Conservation (phyloP, 2,329 filamentous ascomycete species). For the Xylariaceae sp. region DNA sequence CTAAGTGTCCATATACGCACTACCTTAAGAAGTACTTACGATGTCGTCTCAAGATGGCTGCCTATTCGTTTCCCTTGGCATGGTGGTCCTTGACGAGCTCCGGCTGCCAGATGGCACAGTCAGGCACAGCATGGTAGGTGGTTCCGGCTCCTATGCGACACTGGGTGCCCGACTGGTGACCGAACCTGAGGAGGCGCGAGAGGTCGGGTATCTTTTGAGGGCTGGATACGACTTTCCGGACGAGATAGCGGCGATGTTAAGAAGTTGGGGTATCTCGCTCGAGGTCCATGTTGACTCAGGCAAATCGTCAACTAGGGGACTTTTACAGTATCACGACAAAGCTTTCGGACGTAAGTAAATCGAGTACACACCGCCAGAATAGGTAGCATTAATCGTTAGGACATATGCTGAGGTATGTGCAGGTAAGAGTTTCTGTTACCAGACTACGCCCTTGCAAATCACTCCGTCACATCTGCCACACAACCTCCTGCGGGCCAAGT, state of each 20-base stretch:
- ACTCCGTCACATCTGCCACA: slow-evolving; percentile 6
- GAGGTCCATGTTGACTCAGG: slow-evolving; percentile 1
- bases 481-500: slow-evolving; percentile 7
- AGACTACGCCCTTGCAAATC: slow-evolving; percentile 11
- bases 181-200: background rate
- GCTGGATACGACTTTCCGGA: slow-evolving; percentile 11
- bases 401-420: background rate
- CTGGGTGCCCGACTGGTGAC: slow-evolving; percentile 8
- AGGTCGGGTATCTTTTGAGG: slow-evolving; percentile 6
- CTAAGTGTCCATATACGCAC: no score
- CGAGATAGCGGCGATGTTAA: background rate
- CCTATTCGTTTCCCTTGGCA: slow-evolving; percentile 27
- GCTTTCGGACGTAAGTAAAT: slow-evolving; percentile 20
- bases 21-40: no score
- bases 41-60: no score
- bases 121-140: slow-evolving; percentile 22
- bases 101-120: slow-evolving; percentile 16
- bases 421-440: slow-evolving; percentile 18
- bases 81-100: slow-evolving; percentile 28
- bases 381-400: background rate
- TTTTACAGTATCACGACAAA: slow-evolving; percentile 14
- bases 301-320: slow-evolving; percentile 7
- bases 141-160: slow-evolving; percentile 23
- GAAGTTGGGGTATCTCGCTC: slow-evolving; percentile 3
- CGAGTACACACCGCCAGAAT: no score